phyloP scores from a whole-genome alignment of 345 rosid genomes.

The Luvunga scandens region DNA sequence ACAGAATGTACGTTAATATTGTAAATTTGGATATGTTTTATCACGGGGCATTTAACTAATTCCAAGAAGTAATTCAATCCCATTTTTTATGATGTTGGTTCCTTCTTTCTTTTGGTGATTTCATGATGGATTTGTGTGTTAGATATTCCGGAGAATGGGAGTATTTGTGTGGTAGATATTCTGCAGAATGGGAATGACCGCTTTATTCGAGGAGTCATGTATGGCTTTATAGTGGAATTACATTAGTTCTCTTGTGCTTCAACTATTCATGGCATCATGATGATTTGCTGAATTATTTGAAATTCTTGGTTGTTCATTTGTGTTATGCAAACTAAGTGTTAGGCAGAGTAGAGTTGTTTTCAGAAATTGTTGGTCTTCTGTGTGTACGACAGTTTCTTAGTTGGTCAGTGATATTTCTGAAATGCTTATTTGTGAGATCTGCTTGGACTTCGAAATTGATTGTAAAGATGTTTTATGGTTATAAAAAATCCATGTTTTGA shows the following conservation, averaged over 20 bases:
- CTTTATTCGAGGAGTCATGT: neutral
- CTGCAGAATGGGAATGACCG: neutral
- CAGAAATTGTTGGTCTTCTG: neutral
- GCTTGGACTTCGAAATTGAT: slow-evolving; percentile 5
- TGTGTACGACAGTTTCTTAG: neutral
- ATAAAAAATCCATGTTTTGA: neutral
- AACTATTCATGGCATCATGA: neutral
- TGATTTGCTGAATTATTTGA: neutral
- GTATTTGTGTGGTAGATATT: neutral
- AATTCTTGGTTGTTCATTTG: neutral
- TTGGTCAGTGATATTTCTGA: neutral
- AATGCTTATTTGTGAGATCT: slow-evolving; percentile 4
- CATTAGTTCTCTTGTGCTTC: neutral
- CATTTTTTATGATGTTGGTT: neutral
- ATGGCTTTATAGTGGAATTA: neutral
- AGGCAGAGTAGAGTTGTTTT: neutral
- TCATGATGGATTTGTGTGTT: neutral
- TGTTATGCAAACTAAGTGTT: neutral
- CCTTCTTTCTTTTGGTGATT: neutral
- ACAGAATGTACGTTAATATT: neutral
- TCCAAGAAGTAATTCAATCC: neutral
- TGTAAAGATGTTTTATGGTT: neutral
- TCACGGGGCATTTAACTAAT: neutral
- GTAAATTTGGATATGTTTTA: neutral
- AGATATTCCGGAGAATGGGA: neutral